A percentile compares a stretch with the other conserved stretches of the same genome.
Conservation (phyloP, 1,284 basidiomycete genomes). For the Moesziomyces sp. region DNA sequence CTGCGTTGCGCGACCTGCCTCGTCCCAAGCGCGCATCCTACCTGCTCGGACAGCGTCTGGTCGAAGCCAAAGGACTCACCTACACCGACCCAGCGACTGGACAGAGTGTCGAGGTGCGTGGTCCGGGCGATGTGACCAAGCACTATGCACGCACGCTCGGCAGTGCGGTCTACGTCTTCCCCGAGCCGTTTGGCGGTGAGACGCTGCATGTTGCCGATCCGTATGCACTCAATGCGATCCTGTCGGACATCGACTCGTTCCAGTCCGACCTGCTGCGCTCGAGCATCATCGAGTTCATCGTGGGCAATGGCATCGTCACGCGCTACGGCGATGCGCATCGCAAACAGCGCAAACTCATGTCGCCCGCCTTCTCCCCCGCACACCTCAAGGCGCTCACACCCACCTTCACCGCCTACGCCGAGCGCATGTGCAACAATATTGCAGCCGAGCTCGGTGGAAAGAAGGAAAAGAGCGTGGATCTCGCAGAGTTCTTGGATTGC, state of each 20-base stretch:
- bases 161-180: slow-evolving; percentile 28
- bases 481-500: slow-evolving; percentile 52
- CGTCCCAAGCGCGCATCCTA: slow-evolving; percentile 22
- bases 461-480: slow-evolving; percentile 27
- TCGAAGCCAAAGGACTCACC: slow-evolving; percentile 36
- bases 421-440: slow-evolving; percentile 48
- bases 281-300: slow-evolving; percentile 43
- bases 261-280: slow-evolving; percentile 31
- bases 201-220: slow-evolving; percentile 35
- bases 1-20: slow-evolving; percentile 34
- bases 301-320: slow-evolving; percentile 40
- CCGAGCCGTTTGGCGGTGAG: slow-evolving; percentile 38
- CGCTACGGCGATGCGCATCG: slow-evolving; percentile 43
- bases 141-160: slow-evolving; percentile 25
- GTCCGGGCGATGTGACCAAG: slow-evolving; percentile 27
- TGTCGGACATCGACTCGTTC: slow-evolving; percentile 40
- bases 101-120: slow-evolving; percentile 6
- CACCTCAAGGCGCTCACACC: slow-evolving; percentile 44
- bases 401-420: slow-evolving; percentile 45
- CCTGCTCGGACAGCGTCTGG: slow-evolving; percentile 30
- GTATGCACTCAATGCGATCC: slow-evolving; percentile 31
- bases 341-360: slow-evolving; percentile 51
- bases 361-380: slow-evolving; percentile 52
- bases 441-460: slow-evolving; percentile 1
- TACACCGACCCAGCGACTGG: slow-evolving; percentile 6